Conservation (phyloP, 1,284 basidiomycete genomes). For the Anthracocystis panici-leucophaei region DNA sequence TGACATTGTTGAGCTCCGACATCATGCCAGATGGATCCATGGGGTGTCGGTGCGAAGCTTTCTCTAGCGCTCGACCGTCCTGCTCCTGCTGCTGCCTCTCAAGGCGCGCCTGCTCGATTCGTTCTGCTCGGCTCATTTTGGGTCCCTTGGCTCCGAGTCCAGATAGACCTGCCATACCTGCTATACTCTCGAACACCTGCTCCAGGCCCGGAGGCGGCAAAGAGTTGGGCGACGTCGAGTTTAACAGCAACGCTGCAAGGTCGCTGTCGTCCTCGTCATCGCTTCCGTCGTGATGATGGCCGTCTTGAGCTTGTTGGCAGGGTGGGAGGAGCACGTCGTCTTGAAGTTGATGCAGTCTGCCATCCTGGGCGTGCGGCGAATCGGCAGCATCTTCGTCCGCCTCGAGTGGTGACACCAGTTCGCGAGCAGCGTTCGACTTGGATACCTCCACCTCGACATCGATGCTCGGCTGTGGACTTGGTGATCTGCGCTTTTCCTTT, state of each 20-base stretch:
- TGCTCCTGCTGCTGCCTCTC: constrained; percentile 34
- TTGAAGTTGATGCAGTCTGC: background rate
- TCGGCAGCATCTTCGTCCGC: constrained; percentile 50
- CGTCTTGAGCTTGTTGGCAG: background rate
- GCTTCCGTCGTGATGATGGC: constrained; percentile 4
- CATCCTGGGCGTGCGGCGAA: constrained; percentile 4
- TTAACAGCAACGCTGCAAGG: constrained; percentile 34
- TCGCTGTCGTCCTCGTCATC: constrained; percentile 45
- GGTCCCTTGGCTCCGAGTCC: constrained; percentile 9
- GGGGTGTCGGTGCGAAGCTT: constrained; percentile 20
- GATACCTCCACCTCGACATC: constrained; percentile 25
- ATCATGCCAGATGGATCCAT: constrained; percentile 46
- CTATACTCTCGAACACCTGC: constrained; percentile 64
- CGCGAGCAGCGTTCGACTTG: constrained; percentile 21
- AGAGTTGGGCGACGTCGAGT: constrained; percentile 53
- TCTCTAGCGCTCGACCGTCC: constrained; percentile 21
- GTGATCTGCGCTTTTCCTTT: constrained; percentile 41
- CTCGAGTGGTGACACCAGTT: constrained; percentile 54
- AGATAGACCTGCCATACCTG: constrained; percentile 38
- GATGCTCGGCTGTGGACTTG: constrained; percentile 25
- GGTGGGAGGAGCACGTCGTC: background rate
- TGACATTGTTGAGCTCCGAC: constrained; percentile 57
- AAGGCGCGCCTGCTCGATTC: constrained; percentile 46
- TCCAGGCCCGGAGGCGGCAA: constrained; percentile 62
- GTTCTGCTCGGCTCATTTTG: constrained; percentile 54